These are phyloP conservation scores for Xerocomellus intermedius DNA, from an alignment of 768 basidiomycete genomes.

Conservation along the genomic window DNA sequence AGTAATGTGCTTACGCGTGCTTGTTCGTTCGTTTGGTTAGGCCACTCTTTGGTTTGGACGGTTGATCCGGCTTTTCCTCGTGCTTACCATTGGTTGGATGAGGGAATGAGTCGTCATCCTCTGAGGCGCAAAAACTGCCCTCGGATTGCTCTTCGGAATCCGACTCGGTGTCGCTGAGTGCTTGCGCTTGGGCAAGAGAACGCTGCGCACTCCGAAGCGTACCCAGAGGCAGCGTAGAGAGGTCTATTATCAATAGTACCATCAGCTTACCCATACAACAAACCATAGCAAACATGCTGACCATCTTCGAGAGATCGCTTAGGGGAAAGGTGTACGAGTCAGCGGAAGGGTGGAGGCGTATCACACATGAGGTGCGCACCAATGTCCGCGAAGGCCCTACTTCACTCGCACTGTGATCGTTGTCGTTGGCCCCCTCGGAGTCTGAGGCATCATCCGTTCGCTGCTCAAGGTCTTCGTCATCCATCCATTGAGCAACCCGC, in stretches of 20 bases:
- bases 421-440: conserved; percentile 11
- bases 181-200: conserved; percentile 44
- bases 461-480: conserved; percentile 41
- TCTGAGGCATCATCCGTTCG: conserved; percentile 5
- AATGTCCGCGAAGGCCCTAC: conserved; percentile 13
- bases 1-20: conserved; percentile 68
- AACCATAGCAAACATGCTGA: conserved; percentile 1
- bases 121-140: conserved; percentile 1
- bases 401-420: neutral
- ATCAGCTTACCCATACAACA: conserved; percentile 6
- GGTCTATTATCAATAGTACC: conserved; percentile 37
- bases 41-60: conserved; percentile 42
- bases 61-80: conserved; percentile 41
- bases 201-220: conserved; percentile 64
- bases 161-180: conserved; percentile 40
- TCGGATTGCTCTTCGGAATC: conserved; percentile 29
- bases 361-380: conserved; percentile 5
- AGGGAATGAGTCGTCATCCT: conserved; percentile 11
- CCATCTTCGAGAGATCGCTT: conserved; percentile 32
- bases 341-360: neutral
- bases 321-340: neutral
- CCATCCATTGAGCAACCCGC: conserved; percentile 61
- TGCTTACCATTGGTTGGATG: conserved; percentile 24
- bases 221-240: conserved; percentile 61
- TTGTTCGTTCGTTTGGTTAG: conserved; percentile 69